A percentile compares a stretch with the other conserved stretches of the same genome.
These are phyloP conservation scores for Neonectria ditissima DNA, from an alignment of 2,329 filamentous ascomycete species.

Conservation along the genomic window DNA sequence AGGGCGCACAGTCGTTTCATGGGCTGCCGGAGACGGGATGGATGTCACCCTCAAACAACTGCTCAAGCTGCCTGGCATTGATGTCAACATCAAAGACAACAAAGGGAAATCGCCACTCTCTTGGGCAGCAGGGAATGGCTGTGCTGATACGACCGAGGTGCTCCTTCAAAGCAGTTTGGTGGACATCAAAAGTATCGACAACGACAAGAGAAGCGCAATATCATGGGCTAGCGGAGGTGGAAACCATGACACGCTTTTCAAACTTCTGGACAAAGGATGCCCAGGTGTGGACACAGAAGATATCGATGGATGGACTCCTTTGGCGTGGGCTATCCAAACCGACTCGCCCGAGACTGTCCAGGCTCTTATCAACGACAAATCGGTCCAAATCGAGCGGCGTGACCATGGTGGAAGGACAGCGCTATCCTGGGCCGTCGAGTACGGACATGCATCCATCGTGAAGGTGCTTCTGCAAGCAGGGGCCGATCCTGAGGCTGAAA, in stretches of 20 bases:
- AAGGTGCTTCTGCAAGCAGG: conserved; percentile 32
- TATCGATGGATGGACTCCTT: conserved; percentile 50
- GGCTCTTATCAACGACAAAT: conserved; percentile 45
- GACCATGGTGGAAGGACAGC: conserved; percentile 46
- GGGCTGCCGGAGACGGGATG: conserved; percentile 49
- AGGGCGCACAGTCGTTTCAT: conserved; percentile 50
- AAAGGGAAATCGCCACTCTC: conserved; percentile 48
- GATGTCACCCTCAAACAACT: conserved; percentile 40
- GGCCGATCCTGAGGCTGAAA: conserved; percentile 24
- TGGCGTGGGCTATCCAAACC: conserved; percentile 50
- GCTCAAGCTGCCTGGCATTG: conserved; percentile 39
- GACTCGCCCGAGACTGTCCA: conserved; percentile 43
- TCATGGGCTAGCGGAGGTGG: conserved; percentile 47
- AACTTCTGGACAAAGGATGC: conserved; percentile 45
- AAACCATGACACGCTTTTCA: conserved; percentile 42
- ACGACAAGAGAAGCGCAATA: conserved; percentile 46
- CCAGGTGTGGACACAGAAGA: conserved; percentile 49
- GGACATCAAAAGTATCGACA: conserved; percentile 46
- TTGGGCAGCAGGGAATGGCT: conserved; percentile 48
- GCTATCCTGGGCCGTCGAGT: conserved; percentile 51
- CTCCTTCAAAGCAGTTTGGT: conserved; percentile 44
- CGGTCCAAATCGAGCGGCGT: conserved; percentile 47
- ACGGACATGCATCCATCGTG: conserved; percentile 47
- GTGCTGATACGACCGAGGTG: conserved; percentile 34
- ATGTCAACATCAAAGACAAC: conserved; percentile 45